Percentiles rank a stretch among this genome's conserved stretches.
Evolutionary conservation across 441 rosid species (phyloP).

Genomic region (Adansonia grandidieri): DNA sequence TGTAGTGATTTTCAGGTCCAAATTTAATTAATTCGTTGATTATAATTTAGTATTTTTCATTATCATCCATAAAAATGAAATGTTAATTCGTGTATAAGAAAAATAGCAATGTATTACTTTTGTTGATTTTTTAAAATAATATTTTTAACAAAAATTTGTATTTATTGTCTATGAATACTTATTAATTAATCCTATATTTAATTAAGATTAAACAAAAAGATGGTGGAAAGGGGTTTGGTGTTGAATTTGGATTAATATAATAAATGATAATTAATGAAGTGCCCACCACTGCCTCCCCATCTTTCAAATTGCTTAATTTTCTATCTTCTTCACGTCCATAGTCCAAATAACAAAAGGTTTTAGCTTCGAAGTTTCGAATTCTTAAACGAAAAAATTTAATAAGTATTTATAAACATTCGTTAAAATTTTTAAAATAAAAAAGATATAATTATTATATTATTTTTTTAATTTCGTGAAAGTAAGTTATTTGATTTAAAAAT

Average conservation of each 20-base stretch:
- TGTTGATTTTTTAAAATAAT: too few species aligned
- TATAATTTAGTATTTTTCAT: neutral
- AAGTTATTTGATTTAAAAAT: too few species aligned
- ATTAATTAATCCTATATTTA: neutral
- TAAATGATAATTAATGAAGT: neutral
- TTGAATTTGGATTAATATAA: neutral
- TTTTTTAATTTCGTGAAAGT: too few species aligned
- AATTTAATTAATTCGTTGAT: neutral
- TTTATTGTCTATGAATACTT: too few species aligned
- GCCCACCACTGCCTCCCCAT: constrained; percentile 13
- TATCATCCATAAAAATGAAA: too few species aligned
- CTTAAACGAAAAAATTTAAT: too few species aligned
- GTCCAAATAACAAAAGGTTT: neutral
- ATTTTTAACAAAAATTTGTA: neutral
- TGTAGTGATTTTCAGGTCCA: neutral
- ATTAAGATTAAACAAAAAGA: neutral
- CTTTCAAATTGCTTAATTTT: constrained; percentile 7
- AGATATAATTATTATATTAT: too few species aligned
- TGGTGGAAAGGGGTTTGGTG: neutral
- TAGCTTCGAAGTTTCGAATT: neutral
- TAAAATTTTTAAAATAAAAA: too few species aligned
- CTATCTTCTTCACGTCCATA: neutral
- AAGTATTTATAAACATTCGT: too few species aligned
- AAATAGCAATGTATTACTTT: too few species aligned
- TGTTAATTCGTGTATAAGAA: too few species aligned